Conservation (phyloP, 495 filamentous ascomycete species). For the Tuber microsphaerosporum region DNA sequence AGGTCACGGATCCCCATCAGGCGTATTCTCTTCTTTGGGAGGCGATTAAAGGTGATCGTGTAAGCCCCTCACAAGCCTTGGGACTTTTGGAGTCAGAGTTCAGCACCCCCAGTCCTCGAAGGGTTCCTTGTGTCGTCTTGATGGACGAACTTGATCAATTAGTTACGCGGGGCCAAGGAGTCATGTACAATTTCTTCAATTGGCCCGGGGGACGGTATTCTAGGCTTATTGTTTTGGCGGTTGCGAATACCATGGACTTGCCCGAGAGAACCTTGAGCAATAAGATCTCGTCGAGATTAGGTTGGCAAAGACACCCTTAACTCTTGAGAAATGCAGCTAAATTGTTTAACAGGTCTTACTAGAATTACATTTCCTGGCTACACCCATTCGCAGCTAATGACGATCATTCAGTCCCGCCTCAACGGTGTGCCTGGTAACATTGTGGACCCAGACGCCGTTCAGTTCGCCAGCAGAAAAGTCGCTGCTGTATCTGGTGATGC, state of each 20-base stretch:
- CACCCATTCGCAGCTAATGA: slow-evolving; percentile 95
- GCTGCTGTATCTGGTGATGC: slow-evolving; percentile 94
- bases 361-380: slow-evolving; percentile 97
- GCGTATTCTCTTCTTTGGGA: slow-evolving; percentile 95
- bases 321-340: neutral
- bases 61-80: slow-evolving; percentile 84
- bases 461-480: slow-evolving; percentile 94
- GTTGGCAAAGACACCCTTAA: slow-evolving; percentile 28
- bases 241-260: slow-evolving; percentile 98
- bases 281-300: slow-evolving; percentile 90
- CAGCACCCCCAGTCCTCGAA: slow-evolving; percentile 74
- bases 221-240: slow-evolving; percentile 87
- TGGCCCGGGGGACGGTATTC: slow-evolving; percentile 93
- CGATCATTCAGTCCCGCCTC: slow-evolving; percentile 85
- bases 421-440: slow-evolving; percentile 80
- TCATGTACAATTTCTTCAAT: slow-evolving; percentile 99
- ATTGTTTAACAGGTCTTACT: slow-evolving; percentile 52
- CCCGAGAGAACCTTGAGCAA: slow-evolving; percentile 95
- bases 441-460: slow-evolving; percentile 86
- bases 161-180: slow-evolving; percentile 91
- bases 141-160: slow-evolving; percentile 99
- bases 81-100: slow-evolving; percentile 89
- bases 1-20: slow-evolving; percentile 95
- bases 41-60: slow-evolving; percentile 84
- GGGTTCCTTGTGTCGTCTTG: slow-evolving; percentile 91